Evolutionary conservation across 1,284 basidiomycete genomes (phyloP), one percentile per base, ranked within the genome.

Genomic region (Ustilago crameri): DNA sequence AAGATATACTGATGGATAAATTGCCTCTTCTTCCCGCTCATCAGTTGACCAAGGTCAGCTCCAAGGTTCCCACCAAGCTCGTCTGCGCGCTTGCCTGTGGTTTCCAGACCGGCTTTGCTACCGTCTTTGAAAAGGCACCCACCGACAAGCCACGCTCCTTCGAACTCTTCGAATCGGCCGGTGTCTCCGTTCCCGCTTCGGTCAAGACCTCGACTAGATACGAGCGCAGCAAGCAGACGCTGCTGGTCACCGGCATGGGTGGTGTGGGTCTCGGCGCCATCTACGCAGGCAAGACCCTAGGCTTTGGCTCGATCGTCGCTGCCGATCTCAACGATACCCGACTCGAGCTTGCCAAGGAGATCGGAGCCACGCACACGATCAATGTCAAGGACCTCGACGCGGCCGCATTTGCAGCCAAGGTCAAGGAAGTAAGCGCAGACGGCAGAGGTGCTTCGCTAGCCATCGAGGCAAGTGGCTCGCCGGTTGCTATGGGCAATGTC

Each of bases 31-130:
- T 37, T 5, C n/a, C 35, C 14, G 15, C 15, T 34, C 40, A 17
- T 38, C 51, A 62, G 59, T 42, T 64, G 49, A 64, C 61, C 44
- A 64, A 64, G 40, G 30, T 64, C 18, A 64, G 53, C 43, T 46
- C 53, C 18, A 48, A 51, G 4, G 53, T 49, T 2, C 50, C 61
- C 5, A 64, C 61, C 37, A 51, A 64, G 54, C 50, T 64, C 3
- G 61, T 51, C 12, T 57, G 49, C 18, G 54, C 61, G 5, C 40
- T 64, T 9, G 61, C 61, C 4, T 64, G 61, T 20, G 61, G 61
- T 18, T 64, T 64, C 34, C 61, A 64, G 35, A 64, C 61, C 18
- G 61, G 61, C 10, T 64, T 64, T 32, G 52, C 61, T 0, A 64
- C 61, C 18, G 61, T 64, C 1, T 56, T 64, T 18, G 61, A 64